Conservation (phyloP, 2,329 filamentous ascomycete species). For the Neopestalotiopsis sp. region DNA sequence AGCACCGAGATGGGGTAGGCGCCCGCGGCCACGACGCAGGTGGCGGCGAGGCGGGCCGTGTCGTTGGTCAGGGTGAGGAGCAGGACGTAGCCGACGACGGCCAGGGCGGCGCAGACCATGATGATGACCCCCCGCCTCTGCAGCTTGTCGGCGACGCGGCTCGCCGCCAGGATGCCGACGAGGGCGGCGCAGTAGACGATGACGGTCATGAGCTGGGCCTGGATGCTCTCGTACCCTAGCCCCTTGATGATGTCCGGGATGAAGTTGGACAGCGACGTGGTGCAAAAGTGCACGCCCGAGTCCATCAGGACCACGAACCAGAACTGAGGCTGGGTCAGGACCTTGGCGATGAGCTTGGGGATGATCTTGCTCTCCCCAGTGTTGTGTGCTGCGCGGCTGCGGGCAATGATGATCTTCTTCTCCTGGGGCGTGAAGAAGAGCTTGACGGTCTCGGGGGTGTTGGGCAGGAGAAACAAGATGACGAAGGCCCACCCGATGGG, state of each 20-base stretch:
- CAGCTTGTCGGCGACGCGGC: constrained; percentile 27
- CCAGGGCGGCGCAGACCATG: constrained; percentile 20
- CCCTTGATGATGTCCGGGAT: constrained; percentile 26
- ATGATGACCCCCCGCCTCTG: constrained; percentile 25
- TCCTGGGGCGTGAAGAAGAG: constrained; percentile 27
- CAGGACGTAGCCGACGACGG: constrained; percentile 26
- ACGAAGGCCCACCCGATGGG: constrained; percentile 28
- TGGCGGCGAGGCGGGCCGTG: constrained; percentile 27
- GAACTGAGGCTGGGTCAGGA: constrained; percentile 29
- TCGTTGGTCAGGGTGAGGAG: constrained; percentile 26
- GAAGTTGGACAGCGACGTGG: constrained; percentile 29
- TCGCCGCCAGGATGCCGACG: constrained; percentile 28
- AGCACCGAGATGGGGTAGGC: constrained; percentile 28
- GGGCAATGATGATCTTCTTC: constrained; percentile 25
- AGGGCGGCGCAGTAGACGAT: constrained; percentile 31
- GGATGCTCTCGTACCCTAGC: constrained; percentile 27
- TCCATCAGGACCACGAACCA: constrained; percentile 29
- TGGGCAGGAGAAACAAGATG: constrained; percentile 25
- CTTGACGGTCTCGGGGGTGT: constrained; percentile 22
- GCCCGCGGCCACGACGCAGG: constrained; percentile 28
- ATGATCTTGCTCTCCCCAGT: constrained; percentile 21
- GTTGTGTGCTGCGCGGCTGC: constrained; percentile 28
- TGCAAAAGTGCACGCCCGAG: constrained; percentile 28
- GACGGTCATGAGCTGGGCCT: constrained; percentile 29
- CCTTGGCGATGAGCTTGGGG: constrained; percentile 23